Conservation (phyloP, 169 alveolate genomes). For the Eimeria acervulina region DNA sequence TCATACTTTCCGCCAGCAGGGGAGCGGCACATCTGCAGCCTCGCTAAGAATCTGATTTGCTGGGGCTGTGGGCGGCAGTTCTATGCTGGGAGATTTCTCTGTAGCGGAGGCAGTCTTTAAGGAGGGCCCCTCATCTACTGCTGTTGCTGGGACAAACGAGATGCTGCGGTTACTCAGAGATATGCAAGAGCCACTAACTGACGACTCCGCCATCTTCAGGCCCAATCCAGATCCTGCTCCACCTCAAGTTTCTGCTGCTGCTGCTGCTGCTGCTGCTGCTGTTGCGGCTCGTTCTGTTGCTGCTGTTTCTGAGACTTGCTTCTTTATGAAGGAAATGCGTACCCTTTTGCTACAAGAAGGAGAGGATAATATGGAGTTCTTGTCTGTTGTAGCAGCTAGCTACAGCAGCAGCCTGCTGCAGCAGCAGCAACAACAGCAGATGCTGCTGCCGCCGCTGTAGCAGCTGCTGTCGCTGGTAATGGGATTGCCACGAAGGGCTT, state of each 20-base stretch:
- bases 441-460: slow-evolving; percentile 5
- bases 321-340: background rate
- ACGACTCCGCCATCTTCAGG: slow-evolving; percentile 33
- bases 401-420: slow-evolving; percentile 15
- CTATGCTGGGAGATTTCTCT: background rate
- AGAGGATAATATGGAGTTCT: background rate
- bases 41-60: slow-evolving; percentile 11
- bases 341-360: background rate
- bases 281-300: background rate
- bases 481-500: background rate
- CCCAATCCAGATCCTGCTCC: background rate
- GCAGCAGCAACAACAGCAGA: slow-evolving; percentile 8
- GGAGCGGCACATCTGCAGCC: slow-evolving; percentile 67
- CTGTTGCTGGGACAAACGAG: slow-evolving; percentile 1
- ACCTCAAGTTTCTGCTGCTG: slow-evolving; percentile 30
- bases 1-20: slow-evolving; percentile 64
- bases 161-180: slow-evolving; percentile 34
- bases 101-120: background rate
- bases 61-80: slow-evolving; percentile 49
- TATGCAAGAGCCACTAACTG: background rate
- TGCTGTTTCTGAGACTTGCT: background rate
- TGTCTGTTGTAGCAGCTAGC: background rate
- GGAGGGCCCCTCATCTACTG: slow-evolving; percentile 12
- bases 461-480: background rate
- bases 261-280: slow-evolving; percentile 17